Base-by-base conservation (phyloP, 1,284 basidiomycete species). In the Boletellus deceptivus region DNA sequence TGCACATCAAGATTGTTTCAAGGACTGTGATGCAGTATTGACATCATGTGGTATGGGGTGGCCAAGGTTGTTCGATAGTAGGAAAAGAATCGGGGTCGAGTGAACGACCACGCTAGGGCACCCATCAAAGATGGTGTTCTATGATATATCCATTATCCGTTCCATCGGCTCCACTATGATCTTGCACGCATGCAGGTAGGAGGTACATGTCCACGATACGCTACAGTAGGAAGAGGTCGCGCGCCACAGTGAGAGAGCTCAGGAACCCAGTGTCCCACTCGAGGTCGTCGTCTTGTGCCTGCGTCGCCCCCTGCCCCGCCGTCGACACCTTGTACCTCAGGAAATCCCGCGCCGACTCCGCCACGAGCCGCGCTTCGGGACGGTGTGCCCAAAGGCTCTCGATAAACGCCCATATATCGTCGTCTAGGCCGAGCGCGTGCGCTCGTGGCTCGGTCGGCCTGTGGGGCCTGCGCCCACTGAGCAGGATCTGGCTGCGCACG, bases 331-430 rank as follows among this genome's bases (percentile, higher is more conserved):
- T 68, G 43, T 44, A 54, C 25, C 44, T 43, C 49, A 64, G 34
- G 37, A 54, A 68, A 34, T 54, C 52, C 31, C 51, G 46, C 9
- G 62, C 55, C 29, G 63, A 59, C 37, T 42, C 48, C 2, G 64
- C 64, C 4, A 61, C 57, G 4, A 54, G 56, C 6, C 66, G 63
- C 6, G 40, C 52, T n/a, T 65, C 61, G 6, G 64, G 63, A 9
- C 54, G 53, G 9, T 64, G 63, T 8, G 52, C 43, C 66, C 63
- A 65, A 1, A 67, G 52, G 27, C 43, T 49, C 41, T 48, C 41
- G 35, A 67, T 56, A 9, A 68, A 57, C 48, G 18, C 17, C 63
- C 66, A 67, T 48, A 67, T 51, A 18, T 65, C 62, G 22, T 63
- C 54, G 36, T 68, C 64, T 35, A 68, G 4, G 40, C 59, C 66